Conservation (phyloP, 495 filamentous ascomycete genomes). For the Neurospora sp. region DNA sequence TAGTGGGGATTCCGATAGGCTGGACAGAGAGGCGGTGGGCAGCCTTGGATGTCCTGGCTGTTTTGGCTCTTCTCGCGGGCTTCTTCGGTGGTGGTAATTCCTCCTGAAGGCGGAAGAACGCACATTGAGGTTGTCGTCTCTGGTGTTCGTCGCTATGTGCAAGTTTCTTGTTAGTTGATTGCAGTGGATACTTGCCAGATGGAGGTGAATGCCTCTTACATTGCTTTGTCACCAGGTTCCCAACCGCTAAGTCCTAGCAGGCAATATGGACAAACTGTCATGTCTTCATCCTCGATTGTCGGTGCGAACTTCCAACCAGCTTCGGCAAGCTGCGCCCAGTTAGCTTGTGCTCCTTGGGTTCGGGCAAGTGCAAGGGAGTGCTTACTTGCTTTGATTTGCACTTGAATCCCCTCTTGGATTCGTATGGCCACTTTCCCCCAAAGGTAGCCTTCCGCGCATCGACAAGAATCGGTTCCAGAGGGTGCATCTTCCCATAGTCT, state of each 20-base stretch:
- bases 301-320: conserved; percentile 93
- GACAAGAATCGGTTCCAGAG: conserved; percentile 54
- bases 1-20: conserved; percentile 49
- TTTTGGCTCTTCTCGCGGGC: conserved; percentile 37
- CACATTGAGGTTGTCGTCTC: conserved; percentile 64
- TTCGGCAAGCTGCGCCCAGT: conserved; percentile 61
- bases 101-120: conserved; percentile 59
- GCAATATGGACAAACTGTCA: conserved; percentile 84
- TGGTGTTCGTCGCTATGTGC: conserved; percentile 70
- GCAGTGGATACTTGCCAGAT: background rate
- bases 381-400: conserved; percentile 78
- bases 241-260: conserved; percentile 77
- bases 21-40: conserved; percentile 59
- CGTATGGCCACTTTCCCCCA: conserved; percentile 72
- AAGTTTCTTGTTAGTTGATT: conserved; percentile 12
- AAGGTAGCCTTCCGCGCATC: conserved; percentile 78
- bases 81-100: conserved; percentile 40
- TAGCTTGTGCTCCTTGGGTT: conserved; percentile 8
- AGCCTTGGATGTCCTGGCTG: conserved; percentile 51
- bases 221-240: conserved; percentile 83
- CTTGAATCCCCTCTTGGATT: conserved; percentile 76
- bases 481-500: conserved; percentile 59
- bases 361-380: background rate
- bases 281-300: conserved; percentile 66
- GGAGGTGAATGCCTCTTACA: conserved; percentile 42